Conservation (phyloP, 1,139 yeast species). For the Yamadazyma triangularis region DNA sequence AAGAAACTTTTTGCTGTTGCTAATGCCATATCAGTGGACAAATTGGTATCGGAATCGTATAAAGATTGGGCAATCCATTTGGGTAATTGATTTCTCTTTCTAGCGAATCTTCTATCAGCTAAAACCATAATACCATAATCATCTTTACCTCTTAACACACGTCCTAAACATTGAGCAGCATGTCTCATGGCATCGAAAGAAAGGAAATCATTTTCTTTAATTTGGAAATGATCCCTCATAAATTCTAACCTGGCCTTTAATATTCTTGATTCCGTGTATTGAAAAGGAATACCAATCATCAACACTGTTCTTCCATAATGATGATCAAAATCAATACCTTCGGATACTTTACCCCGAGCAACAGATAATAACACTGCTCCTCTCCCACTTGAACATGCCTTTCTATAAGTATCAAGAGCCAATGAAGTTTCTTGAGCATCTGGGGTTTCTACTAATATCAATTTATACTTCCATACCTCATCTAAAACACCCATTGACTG, state of each 20-base stretch:
- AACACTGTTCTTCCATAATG: slow-evolving; percentile 96
- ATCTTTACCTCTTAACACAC: slow-evolving; percentile 95
- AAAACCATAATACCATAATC: slow-evolving; percentile 98
- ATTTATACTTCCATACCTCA: slow-evolving; percentile 96
- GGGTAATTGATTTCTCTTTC: slow-evolving; percentile 84
- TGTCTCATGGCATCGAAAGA: slow-evolving; percentile 99
- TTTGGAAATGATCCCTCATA: slow-evolving; percentile 86
- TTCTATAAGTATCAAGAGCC: slow-evolving; percentile 91
- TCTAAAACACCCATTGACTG: slow-evolving; percentile 96
- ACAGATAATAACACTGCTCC: slow-evolving; percentile 96
- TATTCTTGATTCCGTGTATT: slow-evolving; percentile 94
- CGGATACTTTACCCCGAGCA: slow-evolving; percentile 98
- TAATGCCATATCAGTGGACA: slow-evolving; percentile 96
- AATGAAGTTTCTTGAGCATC: slow-evolving; percentile 97
- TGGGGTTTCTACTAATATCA: slow-evolving; percentile 96
- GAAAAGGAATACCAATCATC: slow-evolving; percentile 99
- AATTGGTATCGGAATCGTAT: slow-evolving; percentile 82
- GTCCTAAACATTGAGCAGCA: slow-evolving; percentile 97
- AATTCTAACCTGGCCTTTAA: slow-evolving; percentile 92
- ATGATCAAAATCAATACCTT: slow-evolving; percentile 98
- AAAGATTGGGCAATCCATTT: slow-evolving; percentile 96
- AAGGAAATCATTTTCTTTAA: slow-evolving; percentile 86
- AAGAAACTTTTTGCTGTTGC: slow-evolving; percentile 91
- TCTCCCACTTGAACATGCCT: slow-evolving; percentile 95
- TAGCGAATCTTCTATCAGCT: slow-evolving; percentile 88